phyloP scores from a whole-genome alignment of 2,329 filamentous ascomycete species.

The Sporothrix curviconia region DNA sequence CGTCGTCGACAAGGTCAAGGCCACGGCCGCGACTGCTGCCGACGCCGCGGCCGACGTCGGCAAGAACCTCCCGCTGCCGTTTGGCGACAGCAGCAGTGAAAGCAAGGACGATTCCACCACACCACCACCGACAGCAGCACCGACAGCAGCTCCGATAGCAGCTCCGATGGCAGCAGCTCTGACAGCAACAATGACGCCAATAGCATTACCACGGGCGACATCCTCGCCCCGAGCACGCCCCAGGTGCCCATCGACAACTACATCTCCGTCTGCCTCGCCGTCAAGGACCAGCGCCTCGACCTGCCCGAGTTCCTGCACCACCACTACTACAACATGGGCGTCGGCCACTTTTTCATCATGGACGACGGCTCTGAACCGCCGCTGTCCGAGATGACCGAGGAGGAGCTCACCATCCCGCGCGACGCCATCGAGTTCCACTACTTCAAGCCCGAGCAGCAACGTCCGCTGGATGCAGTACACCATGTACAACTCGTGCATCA shows the following conservation, averaged over 20 bases:
- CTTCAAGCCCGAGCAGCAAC: slow-evolving; percentile 11
- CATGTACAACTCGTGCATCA: slow-evolving; percentile 12
- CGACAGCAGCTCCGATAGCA: too few relatives aligned
- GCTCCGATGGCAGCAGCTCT: too few relatives aligned
- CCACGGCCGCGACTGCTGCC: neutral
- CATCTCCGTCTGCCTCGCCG: slow-evolving; percentile 13
- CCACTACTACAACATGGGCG: slow-evolving; percentile 19
- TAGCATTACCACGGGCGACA: too few relatives aligned
- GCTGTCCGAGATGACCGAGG: slow-evolving; percentile 9
- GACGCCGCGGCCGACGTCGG: too few relatives aligned
- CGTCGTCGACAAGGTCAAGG: slow-evolving; percentile 10
- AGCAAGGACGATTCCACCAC: too few relatives aligned
- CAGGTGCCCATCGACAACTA: slow-evolving; percentile 15
- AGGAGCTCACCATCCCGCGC: slow-evolving; percentile 12
- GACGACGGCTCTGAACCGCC: slow-evolving; percentile 15
- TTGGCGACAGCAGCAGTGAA: too few relatives aligned
- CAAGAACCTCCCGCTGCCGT: slow-evolving; percentile 4
- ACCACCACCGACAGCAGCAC: neutral
- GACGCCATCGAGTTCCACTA: slow-evolving; percentile 16
- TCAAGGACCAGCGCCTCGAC: slow-evolving; percentile 15
- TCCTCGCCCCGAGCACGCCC: too few relatives aligned
- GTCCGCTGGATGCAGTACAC: slow-evolving; percentile 17
- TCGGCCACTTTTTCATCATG: slow-evolving; percentile 16
- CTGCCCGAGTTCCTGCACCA: slow-evolving; percentile 16
- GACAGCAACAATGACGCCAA: too few relatives aligned